These are phyloP conservation scores for Elaeagnus macrophylla DNA, from an alignment of 306 rosid species.

Conservation along the genomic window DNA sequence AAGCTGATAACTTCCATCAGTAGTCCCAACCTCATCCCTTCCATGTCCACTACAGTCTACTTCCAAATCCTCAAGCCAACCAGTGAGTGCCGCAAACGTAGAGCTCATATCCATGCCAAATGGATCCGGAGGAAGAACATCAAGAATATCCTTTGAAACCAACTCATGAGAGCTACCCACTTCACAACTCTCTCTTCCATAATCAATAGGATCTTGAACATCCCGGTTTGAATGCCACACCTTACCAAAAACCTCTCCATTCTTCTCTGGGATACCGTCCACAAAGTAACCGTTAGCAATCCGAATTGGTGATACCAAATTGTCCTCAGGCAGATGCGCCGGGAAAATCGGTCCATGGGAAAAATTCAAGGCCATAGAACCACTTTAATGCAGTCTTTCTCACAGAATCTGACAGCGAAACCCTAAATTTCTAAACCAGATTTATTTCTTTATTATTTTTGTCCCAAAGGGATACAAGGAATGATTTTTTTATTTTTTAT, in stretches of 20 bases:
- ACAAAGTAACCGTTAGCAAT: slow-evolving; percentile 48
- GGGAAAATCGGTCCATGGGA: slow-evolving; percentile 36
- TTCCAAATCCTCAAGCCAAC: slow-evolving; percentile 82
- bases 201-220: slow-evolving; percentile 55
- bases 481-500: not conserved
- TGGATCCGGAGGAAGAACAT: slow-evolving; percentile 86
- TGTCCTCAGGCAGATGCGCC: slow-evolving; percentile 34
- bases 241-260: slow-evolving; percentile 43
- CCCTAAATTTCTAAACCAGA: slow-evolving; percentile 17
- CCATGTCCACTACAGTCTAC: slow-evolving; percentile 45
- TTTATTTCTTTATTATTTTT: not conserved
- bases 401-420: slow-evolving; percentile 3
- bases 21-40: slow-evolving; percentile 31
- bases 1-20: slow-evolving; percentile 36
- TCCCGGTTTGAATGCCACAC: slow-evolving; percentile 40
- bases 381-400: slow-evolving; percentile 16
- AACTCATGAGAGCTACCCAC: slow-evolving; percentile 50
- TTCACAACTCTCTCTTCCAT: slow-evolving; percentile 51
- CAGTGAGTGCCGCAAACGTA: slow-evolving; percentile 64
- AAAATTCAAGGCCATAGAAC: slow-evolving; percentile 49
- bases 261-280: slow-evolving; percentile 50
- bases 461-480: too few relatives aligned
- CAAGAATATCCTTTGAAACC: slow-evolving; percentile 62
- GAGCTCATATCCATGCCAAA: slow-evolving; percentile 67
- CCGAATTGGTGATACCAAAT: slow-evolving; percentile 43